Conservation (phyloP, 73 alveolate species). For the Urostyla sp. region DNA sequence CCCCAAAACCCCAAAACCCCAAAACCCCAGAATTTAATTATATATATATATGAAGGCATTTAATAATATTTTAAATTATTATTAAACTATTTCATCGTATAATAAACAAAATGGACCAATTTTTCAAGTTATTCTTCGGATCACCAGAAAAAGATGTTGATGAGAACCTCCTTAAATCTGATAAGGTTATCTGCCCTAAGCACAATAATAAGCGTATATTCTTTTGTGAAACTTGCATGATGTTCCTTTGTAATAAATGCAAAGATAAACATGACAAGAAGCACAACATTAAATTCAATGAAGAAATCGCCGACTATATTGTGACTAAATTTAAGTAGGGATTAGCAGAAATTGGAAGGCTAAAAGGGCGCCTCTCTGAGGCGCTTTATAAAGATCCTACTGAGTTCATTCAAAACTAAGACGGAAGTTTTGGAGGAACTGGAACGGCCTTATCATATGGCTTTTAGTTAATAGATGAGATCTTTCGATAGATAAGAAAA, state of each 20-base stretch:
- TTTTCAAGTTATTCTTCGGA: slow-evolving; percentile 1
- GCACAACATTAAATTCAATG: slow-evolving; percentile 12
- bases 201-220: slow-evolving; percentile 12
- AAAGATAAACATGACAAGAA: slow-evolving; percentile 42
- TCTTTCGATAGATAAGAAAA: background rate
- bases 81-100: slow-evolving; percentile 30
- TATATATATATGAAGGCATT: no score
- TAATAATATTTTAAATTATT: slow-evolving; percentile 15
- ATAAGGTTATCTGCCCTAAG: slow-evolving; percentile 10
- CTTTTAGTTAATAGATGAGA: slow-evolving; percentile 25
- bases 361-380: background rate
- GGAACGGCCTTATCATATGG: slow-evolving; percentile 1
- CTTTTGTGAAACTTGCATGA: slow-evolving; percentile 39
- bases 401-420: no score
- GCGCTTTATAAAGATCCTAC: slow-evolving; percentile 34
- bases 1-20: no score
- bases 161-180: background rate
- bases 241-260: slow-evolving; percentile 26
- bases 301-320: slow-evolving; percentile 24
- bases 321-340: background rate
- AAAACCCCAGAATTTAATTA: no score
- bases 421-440: slow-evolving; percentile 1
- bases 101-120: slow-evolving; percentile 35
- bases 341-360: background rate
- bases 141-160: background rate